Base-by-base conservation (phyloP, 257 asterid species). In the Nyctanthes arbortristis region DNA sequence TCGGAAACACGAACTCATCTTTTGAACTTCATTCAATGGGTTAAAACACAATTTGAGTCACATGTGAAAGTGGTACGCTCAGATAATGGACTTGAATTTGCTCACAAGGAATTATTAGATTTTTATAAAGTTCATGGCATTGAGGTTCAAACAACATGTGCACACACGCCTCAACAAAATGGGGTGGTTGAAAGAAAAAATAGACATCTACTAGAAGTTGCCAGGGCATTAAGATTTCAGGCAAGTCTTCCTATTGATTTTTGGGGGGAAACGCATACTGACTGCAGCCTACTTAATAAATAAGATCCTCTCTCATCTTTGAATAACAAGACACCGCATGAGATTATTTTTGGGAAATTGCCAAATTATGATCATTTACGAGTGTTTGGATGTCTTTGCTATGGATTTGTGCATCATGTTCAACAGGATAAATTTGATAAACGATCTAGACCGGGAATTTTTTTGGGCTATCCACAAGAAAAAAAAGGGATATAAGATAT, bases 141-240 rank as follows among this genome's bases (percentile, higher is more conserved):
- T 7, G 32, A 5, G 0, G 13, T 31, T 1, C 59, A 74, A 20
- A 60, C 65, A 1, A 43, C 45, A 4, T 49, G 63, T 7, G 27
- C 27, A 3, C 7, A 47, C 6, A 74, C 70, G 9, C 69, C 70
- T 0, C 69, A 67, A 20, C 65, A 73, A 32, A 66, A 73, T 40
- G 73, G 72, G 2, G n/a, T n/a, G n/a, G n/a, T n/a, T n/a, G n/a
- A n/a, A n/a, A n/a, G n/a, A n/a, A n/a, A n/a, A n/a, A n/a, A n/a
- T n/a, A n/a, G n/a, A n/a, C n/a, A n/a, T n/a, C n/a, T n/a, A n/a
- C n/a, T n/a, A n/a, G n/a, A n/a, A n/a, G n/a, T n/a, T n/a, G n/a
- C n/a, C n/a, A n/a, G n/a, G n/a, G n/a, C n/a, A n/a, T n/a, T n/a
- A n/a, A n/a, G n/a, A n/a, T n/a, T n/a, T n/a, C n/a, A n/a, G n/a